Base-by-base conservation (phyloP, 257 asterid genomes). In the Nicotiana otophora region DNA sequence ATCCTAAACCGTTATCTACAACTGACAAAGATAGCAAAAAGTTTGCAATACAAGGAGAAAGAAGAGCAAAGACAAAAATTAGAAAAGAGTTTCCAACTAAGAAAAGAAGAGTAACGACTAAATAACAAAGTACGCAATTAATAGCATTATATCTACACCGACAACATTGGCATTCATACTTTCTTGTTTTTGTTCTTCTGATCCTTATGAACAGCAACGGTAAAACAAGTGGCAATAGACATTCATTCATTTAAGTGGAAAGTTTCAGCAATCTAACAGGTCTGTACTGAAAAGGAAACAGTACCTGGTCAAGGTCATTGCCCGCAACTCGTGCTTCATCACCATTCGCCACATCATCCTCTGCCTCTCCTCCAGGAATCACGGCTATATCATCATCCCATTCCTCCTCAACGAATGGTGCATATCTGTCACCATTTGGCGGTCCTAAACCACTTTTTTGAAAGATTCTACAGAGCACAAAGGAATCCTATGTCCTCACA, bases 371-470 rank as follows among this genome's bases (percentile, higher is more conserved):
- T 17, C 92, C 92, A 4, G 92, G 93, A 68, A 92, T 84, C 69
- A 90, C 69, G 11, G 84, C 82, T 4, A 84, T 82, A 85, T 89
- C 94, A 70, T 96, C 96, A 81, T 94, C 97, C 99, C 99, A 96
- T 82, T 96, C 99, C 88, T 96, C 99, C 86, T 96, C 99, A 33
- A 96, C 86, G 85, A 96, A 96, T 67, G 99, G 98, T 69, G 99
- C 99, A 82, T 96, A 96, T 19, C 98, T 93, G 86, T 92, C 94
- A 77, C 97, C 97, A 82, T 91, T 96, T 9, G 98, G 98, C 12
- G 98, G 98, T 26, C 99, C 99, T 8, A 96, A 74, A 58, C 97
- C 98, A 82, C 98, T 94, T 90, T 96, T 96, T 81, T 93, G 98
- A 86, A 96, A 96, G 84, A 96, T 93, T 90, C 99, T 88, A 89